These are phyloP conservation scores for Gossypium rotundifolium DNA, from an alignment of 345 rosid species.

Conservation along the genomic window DNA sequence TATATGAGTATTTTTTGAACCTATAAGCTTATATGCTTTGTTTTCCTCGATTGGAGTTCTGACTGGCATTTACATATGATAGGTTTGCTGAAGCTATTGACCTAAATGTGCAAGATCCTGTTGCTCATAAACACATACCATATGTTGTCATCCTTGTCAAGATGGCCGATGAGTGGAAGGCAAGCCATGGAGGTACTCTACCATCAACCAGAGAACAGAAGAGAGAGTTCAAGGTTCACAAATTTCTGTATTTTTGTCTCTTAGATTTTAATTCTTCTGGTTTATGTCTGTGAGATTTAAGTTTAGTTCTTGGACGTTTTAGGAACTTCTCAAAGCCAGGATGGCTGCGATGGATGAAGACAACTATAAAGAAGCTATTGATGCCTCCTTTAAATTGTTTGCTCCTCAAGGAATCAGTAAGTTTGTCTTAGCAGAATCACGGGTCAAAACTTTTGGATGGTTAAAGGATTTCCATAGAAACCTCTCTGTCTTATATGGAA, in stretches of 20 bases:
- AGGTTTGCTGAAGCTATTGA: conserved; percentile 82
- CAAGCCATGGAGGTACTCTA: conserved; percentile 60
- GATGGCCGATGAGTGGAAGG: conserved; percentile 78
- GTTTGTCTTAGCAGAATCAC: conserved; percentile 25
- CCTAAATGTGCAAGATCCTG: conserved; percentile 62
- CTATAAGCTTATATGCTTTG: conserved; percentile 1
- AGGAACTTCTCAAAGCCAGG: conserved; percentile 79
- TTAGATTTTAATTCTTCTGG: conserved; percentile 15
- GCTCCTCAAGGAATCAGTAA: conserved; percentile 88
- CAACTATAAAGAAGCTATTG: conserved; percentile 88
- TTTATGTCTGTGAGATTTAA: conserved; percentile 19
- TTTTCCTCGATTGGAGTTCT: conserved; percentile 9
- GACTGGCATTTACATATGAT: conserved; percentile 12
- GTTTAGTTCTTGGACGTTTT: conserved; percentile 21
- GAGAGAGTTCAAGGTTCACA: conserved; percentile 72
- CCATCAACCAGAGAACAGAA: conserved; percentile 90
- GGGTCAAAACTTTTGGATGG: conserved; percentile 5
- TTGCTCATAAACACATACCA: conserved; percentile 90
- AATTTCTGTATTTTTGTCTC: conserved; percentile 5
- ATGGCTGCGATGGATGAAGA: conserved; percentile 76
- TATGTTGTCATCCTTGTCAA: conserved; percentile 82
- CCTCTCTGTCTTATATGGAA: conserved; percentile 12
- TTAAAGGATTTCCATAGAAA: neutral
- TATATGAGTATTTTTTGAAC: neutral
- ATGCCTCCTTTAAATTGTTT: conserved; percentile 87